Conservation (phyloP, 148 eudicot species). For the Persicaria maculosa region DNA sequence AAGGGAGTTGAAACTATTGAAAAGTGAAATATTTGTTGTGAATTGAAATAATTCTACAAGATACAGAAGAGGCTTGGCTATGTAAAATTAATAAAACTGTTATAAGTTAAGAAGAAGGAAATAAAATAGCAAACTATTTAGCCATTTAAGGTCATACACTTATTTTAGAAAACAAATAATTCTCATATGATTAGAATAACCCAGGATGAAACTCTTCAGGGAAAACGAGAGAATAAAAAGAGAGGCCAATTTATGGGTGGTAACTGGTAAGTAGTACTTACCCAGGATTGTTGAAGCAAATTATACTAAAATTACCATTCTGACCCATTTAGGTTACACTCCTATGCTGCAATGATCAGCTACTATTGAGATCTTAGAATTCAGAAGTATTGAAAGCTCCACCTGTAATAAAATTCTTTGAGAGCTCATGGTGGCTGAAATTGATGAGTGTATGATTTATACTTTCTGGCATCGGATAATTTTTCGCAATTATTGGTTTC, state of each 20-base stretch:
- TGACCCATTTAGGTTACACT: neutral
- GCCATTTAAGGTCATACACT: neutral
- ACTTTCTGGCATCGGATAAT: neutral
- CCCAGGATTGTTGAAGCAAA: neutral
- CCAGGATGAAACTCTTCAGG: neutral
- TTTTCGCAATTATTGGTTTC: neutral
- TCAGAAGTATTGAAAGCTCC: neutral
- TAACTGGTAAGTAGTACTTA: neutral
- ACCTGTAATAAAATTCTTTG: neutral
- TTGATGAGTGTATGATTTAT: neutral
- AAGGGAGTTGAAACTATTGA: neutral
- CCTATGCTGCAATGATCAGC: neutral
- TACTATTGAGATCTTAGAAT: conserved; percentile 5
- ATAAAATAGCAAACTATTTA: neutral
- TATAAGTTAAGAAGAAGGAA: neutral
- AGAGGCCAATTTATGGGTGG: neutral
- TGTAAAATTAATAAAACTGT: neutral
- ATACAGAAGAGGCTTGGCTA: neutral
- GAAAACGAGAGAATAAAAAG: neutral
- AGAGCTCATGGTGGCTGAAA: neutral
- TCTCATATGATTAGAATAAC: neutral
- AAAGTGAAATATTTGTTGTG: neutral
- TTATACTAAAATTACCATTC: neutral
- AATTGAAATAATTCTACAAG: neutral
- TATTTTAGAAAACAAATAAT: neutral